Evolutionary conservation across 306 rosid species (phyloP).

Genomic region (Lotus japonicus): DNA sequence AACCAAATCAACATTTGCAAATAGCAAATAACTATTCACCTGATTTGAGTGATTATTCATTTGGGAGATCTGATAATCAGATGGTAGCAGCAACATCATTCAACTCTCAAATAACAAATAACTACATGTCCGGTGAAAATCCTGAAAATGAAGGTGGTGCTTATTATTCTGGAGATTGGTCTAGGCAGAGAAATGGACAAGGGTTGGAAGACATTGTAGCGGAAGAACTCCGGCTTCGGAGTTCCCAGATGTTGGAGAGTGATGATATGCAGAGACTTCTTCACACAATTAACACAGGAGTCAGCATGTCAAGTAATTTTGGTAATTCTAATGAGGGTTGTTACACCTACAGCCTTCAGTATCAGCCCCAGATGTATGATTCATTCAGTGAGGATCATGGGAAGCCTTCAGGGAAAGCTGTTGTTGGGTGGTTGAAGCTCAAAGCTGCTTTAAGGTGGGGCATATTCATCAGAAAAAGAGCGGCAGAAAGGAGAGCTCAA

Average conservation of each 20-base stretch:
- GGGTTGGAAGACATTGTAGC: conserved; percentile 71
- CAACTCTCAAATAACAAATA: conserved; percentile 38
- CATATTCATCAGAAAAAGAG: conserved; percentile 64
- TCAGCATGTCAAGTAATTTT: conserved; percentile 30
- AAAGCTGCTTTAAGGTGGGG: conserved; percentile 96
- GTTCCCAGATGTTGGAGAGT: conserved; percentile 74
- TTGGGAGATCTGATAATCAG: conserved; percentile 34
- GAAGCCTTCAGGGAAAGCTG: conserved; percentile 66
- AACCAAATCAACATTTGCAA: conserved; percentile 32
- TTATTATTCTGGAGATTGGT: conserved; percentile 53
- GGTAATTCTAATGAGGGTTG: conserved; percentile 44
- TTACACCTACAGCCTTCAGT: conserved; percentile 45
- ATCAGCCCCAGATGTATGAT: conserved; percentile 50
- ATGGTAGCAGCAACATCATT: conserved; percentile 29
- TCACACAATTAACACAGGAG: conserved; percentile 48
- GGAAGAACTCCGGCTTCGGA: conserved; percentile 69
- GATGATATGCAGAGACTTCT: conserved; percentile 83
- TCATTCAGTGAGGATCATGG: conserved; percentile 35
- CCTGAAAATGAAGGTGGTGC: conserved; percentile 33
- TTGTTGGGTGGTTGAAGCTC: conserved; percentile 88
- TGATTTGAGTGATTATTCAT: conserved; percentile 39
- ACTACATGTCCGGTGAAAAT: conserved; percentile 36
- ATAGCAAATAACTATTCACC: conserved; percentile 26
- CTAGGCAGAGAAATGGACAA: conserved; percentile 43
- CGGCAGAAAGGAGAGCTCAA: conserved; percentile 83